Evolutionary conservation across 2,329 filamentous ascomycete species (phyloP), one percentile per base, ranked within the genome.

Genomic region (Hypoxylon rubiginosum): DNA sequence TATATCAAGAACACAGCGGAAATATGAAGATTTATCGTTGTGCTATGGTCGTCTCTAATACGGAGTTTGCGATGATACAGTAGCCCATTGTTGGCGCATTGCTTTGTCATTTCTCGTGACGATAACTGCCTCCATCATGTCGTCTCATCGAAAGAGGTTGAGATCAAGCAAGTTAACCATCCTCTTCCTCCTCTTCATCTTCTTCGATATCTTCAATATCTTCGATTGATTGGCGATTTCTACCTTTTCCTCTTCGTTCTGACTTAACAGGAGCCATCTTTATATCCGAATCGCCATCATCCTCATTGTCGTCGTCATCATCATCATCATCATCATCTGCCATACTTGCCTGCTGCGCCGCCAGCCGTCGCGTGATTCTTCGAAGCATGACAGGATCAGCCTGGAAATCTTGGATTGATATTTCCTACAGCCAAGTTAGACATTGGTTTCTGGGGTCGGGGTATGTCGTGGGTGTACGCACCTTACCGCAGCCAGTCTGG

Each of bases 401-500:
- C 64, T 82, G 84, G 60, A 91, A 83, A 69, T 91, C 88, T 0
- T 78, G 70, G 11, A 81, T 76, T 0, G 79, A 79, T 50, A 91
- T 80, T 60, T 79, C 81, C 86, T 89, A 57, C 17, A 28, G 13
- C 9, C 3, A 52, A 26, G 36, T 56, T 30, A 48, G 11, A 10
- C 15, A 1, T 15, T 10, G 19, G 24, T 50, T 73, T 34, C 9
- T 17, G 3, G 19, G 71, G 63, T 17, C 56, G 13, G 19, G 9
- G 2, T 7, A 17, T 26, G 4, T 19, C 43, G 26, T 24, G 3
- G 26, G 34, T 5, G 28, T 15, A 36, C 21, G 59, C 78, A 88
- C 87, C 80, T 86, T 80, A 52, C 82, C 80, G 75, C 91, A 94
- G 1, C 91, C 91, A 2, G 85, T 79, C 62, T 89, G 84, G 0